Evolutionary conservation across 176 grass and related monocot genomes (phyloP), one percentile per base, ranked within the genome.

Genomic region (Dendrocalamus sinicus): DNA sequence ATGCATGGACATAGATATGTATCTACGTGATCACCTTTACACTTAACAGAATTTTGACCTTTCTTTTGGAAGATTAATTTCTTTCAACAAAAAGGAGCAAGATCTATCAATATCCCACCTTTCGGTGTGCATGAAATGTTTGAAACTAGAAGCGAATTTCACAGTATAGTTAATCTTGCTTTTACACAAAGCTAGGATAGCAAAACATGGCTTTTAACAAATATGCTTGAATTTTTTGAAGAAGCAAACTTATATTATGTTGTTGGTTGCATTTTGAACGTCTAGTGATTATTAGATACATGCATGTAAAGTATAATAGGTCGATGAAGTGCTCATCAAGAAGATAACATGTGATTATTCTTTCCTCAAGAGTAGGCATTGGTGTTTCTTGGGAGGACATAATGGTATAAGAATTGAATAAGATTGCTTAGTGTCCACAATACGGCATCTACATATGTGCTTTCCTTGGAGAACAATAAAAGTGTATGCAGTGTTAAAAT

Each of bases 281-380:
- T 45, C 69, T 52, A 71, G 62, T 76, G 17, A 2, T 35, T 85
- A 37, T 69, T 57, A 35, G 7, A 35, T 71, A 60, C 72, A 53
- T 72, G n/a, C 72, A 53, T 72, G n/a, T 30, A 74, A 84, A 66
- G 47, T 84, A 84, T 70, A 81, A 75, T 81, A 55, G 62, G 19
- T 76, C 4, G 70, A 68, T 91, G 89, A 88, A 88, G 86, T 91
- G 81, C 20, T 68, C 76, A 71, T 59, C 52, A 91, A 88, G 86
- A 88, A 88, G 81, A 71, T 86, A 88, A 91, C 81, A 84, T 88
- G 24, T 66, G 37, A 13, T 72, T 88, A 85, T 91, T 91, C 86
- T 88, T 88, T 88, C 64, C 89, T 85, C 35, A 51, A 85, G 76
- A 77, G 58, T 69, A 43, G 78, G 86, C 63, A 64, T 71, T 76